phyloP scores from a whole-genome alignment of 2,329 filamentous ascomycete species.

The Fusarium austroafricanum region DNA sequence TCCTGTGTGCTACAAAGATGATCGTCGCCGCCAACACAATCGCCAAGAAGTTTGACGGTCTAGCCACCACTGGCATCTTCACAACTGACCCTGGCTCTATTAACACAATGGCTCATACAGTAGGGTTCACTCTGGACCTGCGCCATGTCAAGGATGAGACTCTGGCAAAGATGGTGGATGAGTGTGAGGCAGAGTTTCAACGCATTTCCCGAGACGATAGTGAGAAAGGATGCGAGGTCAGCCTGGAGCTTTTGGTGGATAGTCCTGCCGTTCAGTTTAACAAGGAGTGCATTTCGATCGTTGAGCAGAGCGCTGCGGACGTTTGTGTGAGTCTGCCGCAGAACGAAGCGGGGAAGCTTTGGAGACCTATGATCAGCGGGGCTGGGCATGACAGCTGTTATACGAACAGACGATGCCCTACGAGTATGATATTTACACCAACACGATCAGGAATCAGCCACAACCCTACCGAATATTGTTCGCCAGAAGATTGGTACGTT shows the following conservation, averaged over 20 bases:
- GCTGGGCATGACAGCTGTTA: slow-evolving; percentile 19
- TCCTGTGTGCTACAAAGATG: neutral
- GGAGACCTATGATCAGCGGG: slow-evolving; percentile 10
- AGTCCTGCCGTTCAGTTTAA: slow-evolving; percentile 8
- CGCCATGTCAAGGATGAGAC: slow-evolving; percentile 7
- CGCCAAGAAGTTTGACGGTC: slow-evolving; percentile 1
- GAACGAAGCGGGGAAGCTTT: neutral
- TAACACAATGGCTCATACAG: slow-evolving; percentile 12
- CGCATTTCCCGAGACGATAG: neutral
- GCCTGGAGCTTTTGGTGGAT: neutral
- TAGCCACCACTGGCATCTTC: slow-evolving; percentile 1
- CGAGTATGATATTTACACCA: slow-evolving; percentile 22
- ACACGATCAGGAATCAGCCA: slow-evolving; percentile 12
- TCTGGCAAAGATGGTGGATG: neutral
- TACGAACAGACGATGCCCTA: slow-evolving; percentile 10
- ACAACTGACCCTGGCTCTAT: neutral
- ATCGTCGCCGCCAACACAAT: slow-evolving; percentile 5
- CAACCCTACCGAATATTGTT: slow-evolving; percentile 9
- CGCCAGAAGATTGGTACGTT: slow-evolving; percentile 6
- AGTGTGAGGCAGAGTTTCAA: neutral
- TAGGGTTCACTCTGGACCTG: neutral
- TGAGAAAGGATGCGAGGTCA: neutral
- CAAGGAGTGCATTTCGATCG: neutral
- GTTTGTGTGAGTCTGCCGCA: neutral
- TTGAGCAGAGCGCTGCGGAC: slow-evolving; percentile 8